Evolutionary conservation across 495 filamentous ascomycete genomes (phyloP).

Genomic region (Tuber aestivum): DNA sequence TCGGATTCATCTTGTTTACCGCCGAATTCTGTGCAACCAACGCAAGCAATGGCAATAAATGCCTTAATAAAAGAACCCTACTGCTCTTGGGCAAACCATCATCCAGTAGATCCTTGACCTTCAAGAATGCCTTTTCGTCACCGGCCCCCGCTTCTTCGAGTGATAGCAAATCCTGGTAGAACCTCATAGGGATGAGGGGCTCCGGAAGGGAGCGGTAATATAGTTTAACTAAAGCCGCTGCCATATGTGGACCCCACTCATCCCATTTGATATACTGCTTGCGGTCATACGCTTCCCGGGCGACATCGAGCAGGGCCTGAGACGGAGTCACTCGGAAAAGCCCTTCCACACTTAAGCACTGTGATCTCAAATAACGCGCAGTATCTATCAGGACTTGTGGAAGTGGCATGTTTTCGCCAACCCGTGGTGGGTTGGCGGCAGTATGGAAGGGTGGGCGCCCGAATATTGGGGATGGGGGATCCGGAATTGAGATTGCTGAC

Average conservation of each 20-base stretch:
- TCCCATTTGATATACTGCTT: conserved; percentile 50
- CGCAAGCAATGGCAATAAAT: conserved; percentile 52
- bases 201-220: conserved; percentile 54
- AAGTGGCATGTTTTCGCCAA: conserved; percentile 45
- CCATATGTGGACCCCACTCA: conserved; percentile 51
- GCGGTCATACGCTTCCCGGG: conserved; percentile 53
- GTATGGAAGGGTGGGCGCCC: conserved; percentile 31
- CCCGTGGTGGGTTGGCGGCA: conserved; percentile 43
- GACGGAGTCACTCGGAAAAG: conserved; percentile 52
- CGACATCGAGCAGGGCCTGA: conserved; percentile 47
- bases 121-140: conserved; percentile 23
- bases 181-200: conserved; percentile 49
- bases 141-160: conserved; percentile 21
- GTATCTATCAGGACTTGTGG: conserved; percentile 52
- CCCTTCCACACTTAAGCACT: conserved; percentile 49
- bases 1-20: conserved; percentile 52
- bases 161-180: conserved; percentile 43
- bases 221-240: conserved; percentile 51
- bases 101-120: conserved; percentile 38
- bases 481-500: conserved; percentile 48
- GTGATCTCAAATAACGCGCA: conserved; percentile 49
- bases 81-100: conserved; percentile 45
- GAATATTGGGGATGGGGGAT: conserved; percentile 45
- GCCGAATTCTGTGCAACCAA: conserved; percentile 45
- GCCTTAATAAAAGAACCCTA: conserved; percentile 48